phyloP scores from a whole-genome alignment of 371 early-diverging fungal species.

The Apophysomyces elegans region DNA sequence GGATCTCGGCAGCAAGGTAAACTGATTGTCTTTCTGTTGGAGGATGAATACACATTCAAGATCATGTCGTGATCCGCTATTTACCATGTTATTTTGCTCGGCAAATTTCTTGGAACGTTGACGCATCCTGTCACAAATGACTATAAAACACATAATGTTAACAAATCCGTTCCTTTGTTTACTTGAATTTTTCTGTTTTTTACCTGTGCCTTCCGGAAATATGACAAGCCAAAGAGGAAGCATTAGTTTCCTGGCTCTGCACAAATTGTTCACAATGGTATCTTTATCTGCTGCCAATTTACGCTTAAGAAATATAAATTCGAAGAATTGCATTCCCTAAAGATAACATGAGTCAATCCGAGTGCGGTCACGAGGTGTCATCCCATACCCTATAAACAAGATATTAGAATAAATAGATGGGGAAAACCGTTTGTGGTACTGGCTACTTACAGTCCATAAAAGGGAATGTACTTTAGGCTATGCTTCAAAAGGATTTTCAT shows the following conservation, averaged over 20 bases:
- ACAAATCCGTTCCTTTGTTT: not conserved
- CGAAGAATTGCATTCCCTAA: conserved; percentile 87
- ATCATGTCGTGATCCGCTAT: not conserved
- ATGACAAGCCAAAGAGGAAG: conserved; percentile 85
- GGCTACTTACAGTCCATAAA: conserved; percentile 76
- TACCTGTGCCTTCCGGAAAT: conserved; percentile 91
- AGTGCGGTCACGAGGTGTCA: too few species aligned
- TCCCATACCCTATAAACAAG: conserved; percentile 12
- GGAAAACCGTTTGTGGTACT: not conserved
- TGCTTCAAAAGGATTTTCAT: conserved; percentile 88
- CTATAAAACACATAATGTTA: conserved; percentile 14
- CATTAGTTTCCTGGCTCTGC: conserved; percentile 32
- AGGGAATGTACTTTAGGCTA: conserved; percentile 75
- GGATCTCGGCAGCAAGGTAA: conserved; percentile 77
- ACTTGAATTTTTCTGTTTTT: not conserved
- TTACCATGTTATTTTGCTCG: conserved; percentile 57
- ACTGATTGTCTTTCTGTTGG: conserved; percentile 50
- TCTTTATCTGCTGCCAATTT: conserved; percentile 76
- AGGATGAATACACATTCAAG: not conserved
- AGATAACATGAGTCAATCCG: too few species aligned
- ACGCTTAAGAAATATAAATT: conserved; percentile 86
- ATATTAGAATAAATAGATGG: not conserved
- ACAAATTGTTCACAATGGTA: conserved; percentile 51
- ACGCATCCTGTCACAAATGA: conserved; percentile 60
- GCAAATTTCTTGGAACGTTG: conserved; percentile 53